Evolutionary conservation across 148 eudicot genomes (phyloP).

Genomic region (Simmondsia chinensis): DNA sequence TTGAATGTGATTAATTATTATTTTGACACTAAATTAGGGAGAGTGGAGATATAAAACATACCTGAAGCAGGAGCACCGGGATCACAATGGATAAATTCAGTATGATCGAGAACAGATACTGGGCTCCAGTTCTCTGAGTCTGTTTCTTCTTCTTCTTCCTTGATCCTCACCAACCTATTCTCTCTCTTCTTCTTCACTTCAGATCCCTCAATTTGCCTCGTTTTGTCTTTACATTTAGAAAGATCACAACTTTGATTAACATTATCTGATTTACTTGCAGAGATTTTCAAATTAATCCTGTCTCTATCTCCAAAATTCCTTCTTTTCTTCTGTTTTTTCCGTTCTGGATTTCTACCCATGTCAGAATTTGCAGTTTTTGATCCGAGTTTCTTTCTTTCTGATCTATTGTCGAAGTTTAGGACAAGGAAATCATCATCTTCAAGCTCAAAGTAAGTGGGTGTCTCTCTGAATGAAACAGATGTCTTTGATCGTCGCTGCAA

Average conservation of each 20-base stretch:
- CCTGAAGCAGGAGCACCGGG: constrained; percentile 39
- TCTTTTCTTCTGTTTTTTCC: constrained; percentile 10
- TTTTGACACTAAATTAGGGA: background rate
- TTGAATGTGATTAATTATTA: background rate
- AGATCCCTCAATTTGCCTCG: constrained; percentile 4
- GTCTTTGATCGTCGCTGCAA: constrained; percentile 29
- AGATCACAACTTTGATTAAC: constrained; percentile 18
- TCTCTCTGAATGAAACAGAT: constrained; percentile 38
- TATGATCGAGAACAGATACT: constrained; percentile 70
- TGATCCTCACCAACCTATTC: constrained; percentile 9
- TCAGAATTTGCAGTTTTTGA: constrained; percentile 13
- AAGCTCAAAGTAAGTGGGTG: constrained; percentile 28
- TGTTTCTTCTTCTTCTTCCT: constrained; percentile 31
- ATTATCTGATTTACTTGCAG: constrained; percentile 10
- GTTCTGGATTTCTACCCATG: constrained; percentile 17
- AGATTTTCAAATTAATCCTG: constrained; percentile 17
- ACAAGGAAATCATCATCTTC: constrained; percentile 61
- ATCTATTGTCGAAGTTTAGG: constrained; percentile 42
- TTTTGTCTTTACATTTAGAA: constrained; percentile 11
- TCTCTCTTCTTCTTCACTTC: constrained; percentile 25
- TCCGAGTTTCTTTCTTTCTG: constrained; percentile 7
- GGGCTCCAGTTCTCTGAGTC: constrained; percentile 70
- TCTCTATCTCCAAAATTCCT: constrained; percentile 16
- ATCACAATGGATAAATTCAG: constrained; percentile 35
- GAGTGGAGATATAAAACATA: constrained; percentile 15